phyloP scores from a whole-genome alignment of 768 basidiomycete species.

The Termitomyces sp. region DNA sequence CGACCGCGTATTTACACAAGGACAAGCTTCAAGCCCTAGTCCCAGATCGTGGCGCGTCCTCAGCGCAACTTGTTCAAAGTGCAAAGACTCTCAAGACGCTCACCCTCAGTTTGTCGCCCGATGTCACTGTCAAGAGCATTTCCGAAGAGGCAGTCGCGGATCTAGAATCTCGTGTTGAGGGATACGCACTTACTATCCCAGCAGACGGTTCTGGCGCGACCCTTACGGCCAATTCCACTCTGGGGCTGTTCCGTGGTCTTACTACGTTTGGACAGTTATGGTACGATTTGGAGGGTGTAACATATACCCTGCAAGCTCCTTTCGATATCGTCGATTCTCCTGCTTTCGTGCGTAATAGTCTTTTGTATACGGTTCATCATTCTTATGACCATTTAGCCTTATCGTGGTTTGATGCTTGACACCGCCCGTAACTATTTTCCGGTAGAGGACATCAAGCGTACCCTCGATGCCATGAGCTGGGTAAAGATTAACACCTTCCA shows the following conservation, averaged over 20 bases:
- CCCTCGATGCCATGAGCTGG: constrained; percentile 74
- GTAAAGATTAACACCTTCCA: constrained; percentile 80
- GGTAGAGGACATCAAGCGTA: constrained; percentile 57
- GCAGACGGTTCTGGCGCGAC: constrained; percentile 48
- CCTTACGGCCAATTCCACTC: constrained; percentile 55
- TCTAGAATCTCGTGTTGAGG: constrained; percentile 52
- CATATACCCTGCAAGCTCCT: constrained; percentile 54
- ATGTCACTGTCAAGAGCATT: constrained; percentile 38
- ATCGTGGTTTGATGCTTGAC: constrained; percentile 77
- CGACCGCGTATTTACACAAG: constrained; percentile 33
- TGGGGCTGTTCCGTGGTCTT: constrained; percentile 69
- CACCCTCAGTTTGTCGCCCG: constrained; percentile 34
- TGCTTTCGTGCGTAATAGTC: constrained; percentile 47
- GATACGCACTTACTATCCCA: constrained; percentile 55
- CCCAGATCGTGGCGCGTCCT: constrained; percentile 54
- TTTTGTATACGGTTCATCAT: neutral
- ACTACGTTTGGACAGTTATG: constrained; percentile 73
- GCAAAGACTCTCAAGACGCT: constrained; percentile 42
- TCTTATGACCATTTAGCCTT: constrained; percentile 38
- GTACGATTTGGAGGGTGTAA: constrained; percentile 48
- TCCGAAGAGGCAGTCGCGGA: constrained; percentile 47
- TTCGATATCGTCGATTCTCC: constrained; percentile 58
- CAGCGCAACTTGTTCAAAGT: constrained; percentile 30
- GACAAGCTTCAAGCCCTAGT: constrained; percentile 61
- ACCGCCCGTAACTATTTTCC: constrained; percentile 75